phyloP scores from a whole-genome alignment of 2,329 filamentous ascomycete species.

The Cercospora sesami region DNA sequence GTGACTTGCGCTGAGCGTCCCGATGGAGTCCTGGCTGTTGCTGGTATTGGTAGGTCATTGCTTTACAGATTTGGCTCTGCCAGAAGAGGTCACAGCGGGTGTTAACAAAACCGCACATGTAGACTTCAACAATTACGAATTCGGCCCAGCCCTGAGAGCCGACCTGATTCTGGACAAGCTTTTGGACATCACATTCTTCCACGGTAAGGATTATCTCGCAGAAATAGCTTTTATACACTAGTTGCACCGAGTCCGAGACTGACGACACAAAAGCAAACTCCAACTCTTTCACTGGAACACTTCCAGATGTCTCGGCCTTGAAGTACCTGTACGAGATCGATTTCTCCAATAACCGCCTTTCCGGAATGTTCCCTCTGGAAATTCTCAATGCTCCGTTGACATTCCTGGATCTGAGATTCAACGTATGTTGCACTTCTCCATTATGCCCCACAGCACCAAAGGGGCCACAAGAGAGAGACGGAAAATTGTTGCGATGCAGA shows the following conservation, averaged over 20 bases:
- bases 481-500: not conserved
- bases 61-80: not conserved
- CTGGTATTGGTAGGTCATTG: slow-evolving; percentile 7
- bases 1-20: slow-evolving; percentile 11
- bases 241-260: not conserved
- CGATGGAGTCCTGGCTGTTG: slow-evolving; percentile 13
- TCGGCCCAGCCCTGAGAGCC: slow-evolving; percentile 11
- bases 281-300: slow-evolving; percentile 19
- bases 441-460: no score
- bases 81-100: not conserved
- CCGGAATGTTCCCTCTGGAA: slow-evolving; percentile 12
- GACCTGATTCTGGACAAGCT: slow-evolving; percentile 18
- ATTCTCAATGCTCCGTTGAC: slow-evolving; percentile 14
- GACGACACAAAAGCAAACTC: slow-evolving; percentile 8
- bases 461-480: not conserved
- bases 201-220: slow-evolving; percentile 2
- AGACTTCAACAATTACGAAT: slow-evolving; percentile 13
- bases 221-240: not conserved
- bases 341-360: slow-evolving; percentile 19
- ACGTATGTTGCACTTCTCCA: not conserved
- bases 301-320: slow-evolving; percentile 18
- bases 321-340: slow-evolving; percentile 21
- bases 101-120: not conserved
- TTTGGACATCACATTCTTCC: slow-evolving; percentile 17
- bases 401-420: slow-evolving; percentile 24